Base-by-base conservation (phyloP, 2,329 filamentous ascomycete genomes). In the Alternaria postmessia region DNA sequence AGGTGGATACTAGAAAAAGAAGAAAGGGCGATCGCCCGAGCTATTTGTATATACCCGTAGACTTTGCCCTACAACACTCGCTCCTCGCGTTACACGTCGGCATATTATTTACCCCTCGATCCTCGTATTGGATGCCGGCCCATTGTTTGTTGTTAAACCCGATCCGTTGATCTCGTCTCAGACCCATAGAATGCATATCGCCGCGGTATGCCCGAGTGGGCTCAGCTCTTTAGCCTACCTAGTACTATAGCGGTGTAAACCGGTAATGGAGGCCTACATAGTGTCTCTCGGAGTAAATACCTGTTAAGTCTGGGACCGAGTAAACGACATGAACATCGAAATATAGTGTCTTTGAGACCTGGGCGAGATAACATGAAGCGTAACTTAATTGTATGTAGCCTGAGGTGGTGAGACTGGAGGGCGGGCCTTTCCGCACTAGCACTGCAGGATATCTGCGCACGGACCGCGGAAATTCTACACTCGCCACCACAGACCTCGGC, bases 401-500 rank as follows among this genome's bases (percentile, higher is more conserved):
- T 51, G 34, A 51, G 9, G 36, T 51, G 36, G 34, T 30, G 34
- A 51, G 22, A 51, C 32, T 3, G 20, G 46, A 49, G 14, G 16
- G 42, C 7, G 53, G 32, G 41, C 28, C 34, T 41, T 36, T 51
- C 54, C 46, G 18, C 54, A 42, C 42, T 49, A 12, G 46, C 30
- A 24, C 30, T 36, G 46, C 46, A 48, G 7, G 16, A 24, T n/a
- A 20, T 28, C 18, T 30, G 20, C 8, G 61, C 61, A 63, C 61
- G 51, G 58, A 41, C 54, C 61, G 41, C 41, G 26, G 34, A 53
- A 52, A 52, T 55, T 61, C 44, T 44, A 54, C 22, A n/a, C 36
- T 41, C 47, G 61, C 61, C 61, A 54, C 57, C 32, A 41, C 20
- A 24, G 46, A 39, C 34, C 39, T 54, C 22, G 18, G 44, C 30